phyloP scores from a whole-genome alignment of 208 protist genomes.

The Leishmania lainsoni region DNA sequence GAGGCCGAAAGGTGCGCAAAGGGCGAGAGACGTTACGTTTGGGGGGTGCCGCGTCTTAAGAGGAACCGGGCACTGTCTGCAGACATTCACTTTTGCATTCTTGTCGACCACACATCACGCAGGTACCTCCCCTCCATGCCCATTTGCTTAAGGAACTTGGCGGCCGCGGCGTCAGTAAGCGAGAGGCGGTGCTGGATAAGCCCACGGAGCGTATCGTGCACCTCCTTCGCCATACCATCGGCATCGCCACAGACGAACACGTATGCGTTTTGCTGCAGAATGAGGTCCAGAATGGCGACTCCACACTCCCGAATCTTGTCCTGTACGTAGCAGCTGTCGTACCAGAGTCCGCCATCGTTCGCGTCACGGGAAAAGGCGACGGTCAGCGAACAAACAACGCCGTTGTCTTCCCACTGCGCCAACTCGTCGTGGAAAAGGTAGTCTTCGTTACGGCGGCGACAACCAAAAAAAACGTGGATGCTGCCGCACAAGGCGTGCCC shows the following conservation, averaged over 20 bases:
- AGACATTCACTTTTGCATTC: not conserved
- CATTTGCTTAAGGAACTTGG: constrained; percentile 40
- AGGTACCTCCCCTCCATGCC: constrained; percentile 40
- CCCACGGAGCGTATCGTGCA: constrained; percentile 42
- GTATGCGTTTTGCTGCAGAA: constrained; percentile 46
- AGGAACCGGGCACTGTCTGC: not conserved
- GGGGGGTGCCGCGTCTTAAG: not conserved
- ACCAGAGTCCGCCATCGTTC: constrained; percentile 60
- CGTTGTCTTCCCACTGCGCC: constrained; percentile 31
- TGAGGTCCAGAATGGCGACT: constrained; percentile 35
- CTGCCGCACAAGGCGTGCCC: constrained; percentile 19
- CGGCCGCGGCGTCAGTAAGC: constrained; percentile 13
- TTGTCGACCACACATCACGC: constrained; percentile 48
- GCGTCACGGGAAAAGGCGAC: constrained; percentile 64
- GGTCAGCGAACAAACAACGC: constrained; percentile 40
- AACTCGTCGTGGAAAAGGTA: constrained; percentile 62
- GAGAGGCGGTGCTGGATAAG: constrained; percentile 47
- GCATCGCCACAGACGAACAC: constrained; percentile 80
- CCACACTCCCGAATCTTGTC: constrained; percentile 52
- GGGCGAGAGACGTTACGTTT: not conserved
- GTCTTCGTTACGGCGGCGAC: constrained; percentile 40
- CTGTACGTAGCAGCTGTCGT: constrained; percentile 76
- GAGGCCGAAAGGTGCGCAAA: not conserved
- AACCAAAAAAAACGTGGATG: constrained; percentile 68
- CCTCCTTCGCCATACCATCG: constrained; percentile 64